Evolutionary conservation across 371 early-diverging fungal species (phyloP), one percentile per base, ranked within the genome.

Genomic region (Lichtheimia ornata): DNA sequence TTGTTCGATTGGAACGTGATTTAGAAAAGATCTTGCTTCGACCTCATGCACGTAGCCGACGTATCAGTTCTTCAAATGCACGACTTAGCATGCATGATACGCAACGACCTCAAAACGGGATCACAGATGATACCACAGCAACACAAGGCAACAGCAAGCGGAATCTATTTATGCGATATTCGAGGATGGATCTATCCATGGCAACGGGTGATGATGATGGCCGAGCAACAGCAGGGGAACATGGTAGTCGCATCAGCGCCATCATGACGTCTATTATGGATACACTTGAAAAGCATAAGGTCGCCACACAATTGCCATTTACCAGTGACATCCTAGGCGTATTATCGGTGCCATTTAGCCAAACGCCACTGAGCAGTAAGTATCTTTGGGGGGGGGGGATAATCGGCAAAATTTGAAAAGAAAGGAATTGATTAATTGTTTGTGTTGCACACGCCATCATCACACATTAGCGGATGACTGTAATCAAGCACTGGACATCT

Each of bases 401-500:
- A 50, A 18, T 50, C 18, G 15, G 47, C 20, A 25, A 28, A 53
- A 14, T 35, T 41, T 9, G 35, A 35, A 35, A 11, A 35, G 11
- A 35, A 35, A 9, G 35, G 35, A 35, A 35, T 35, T 35, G 35
- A 35, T 35, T 35, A 35, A 11, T 35, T 35, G 35, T 35, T 35
- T 35, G 11, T 35, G 35, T 35, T 11, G 35, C 11, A 35, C 35
- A 6, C 24, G 13, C 41, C 7, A 28, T 20, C 13, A 11, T 27
- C 4, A 4, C 24, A 30, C 22, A 52, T 22, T 64, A 82, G 82
- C 54, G 6, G 50, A 67, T 40, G 79, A 80, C 28, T 78, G 81
- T 51, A 56, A 66, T 25, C 73, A 79, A 64, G 71, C 83, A 3
- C 51, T 83, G 7, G 81, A 80, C 56, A 63, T 75, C 4, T 79